phyloP scores from a whole-genome alignment of 441 rosid genomes.

The Croton laevigatus region DNA sequence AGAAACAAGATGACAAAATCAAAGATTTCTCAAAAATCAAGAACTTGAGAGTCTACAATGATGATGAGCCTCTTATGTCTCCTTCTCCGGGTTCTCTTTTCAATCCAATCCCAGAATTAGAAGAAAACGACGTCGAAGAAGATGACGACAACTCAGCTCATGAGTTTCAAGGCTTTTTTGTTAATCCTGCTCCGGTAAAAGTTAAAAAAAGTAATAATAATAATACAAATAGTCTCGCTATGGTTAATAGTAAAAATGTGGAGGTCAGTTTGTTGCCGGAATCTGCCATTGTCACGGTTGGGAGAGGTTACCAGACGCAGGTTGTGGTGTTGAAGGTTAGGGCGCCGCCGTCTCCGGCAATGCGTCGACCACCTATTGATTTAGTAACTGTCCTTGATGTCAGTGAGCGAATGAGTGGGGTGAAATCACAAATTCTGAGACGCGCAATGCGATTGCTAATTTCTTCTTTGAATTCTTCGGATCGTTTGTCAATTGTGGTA shows the following conservation, averaged over 20 bases:
- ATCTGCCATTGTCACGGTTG: conserved; percentile 60
- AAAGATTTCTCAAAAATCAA: conserved; percentile 31
- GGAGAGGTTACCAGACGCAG: conserved; percentile 49
- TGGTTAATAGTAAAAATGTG: conserved; percentile 29
- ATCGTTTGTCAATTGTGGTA: conserved; percentile 80
- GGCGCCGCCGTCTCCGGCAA: conserved; percentile 41
- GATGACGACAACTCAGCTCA: conserved; percentile 27
- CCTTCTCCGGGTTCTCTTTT: conserved; percentile 55
- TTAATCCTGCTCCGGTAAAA: conserved; percentile 17
- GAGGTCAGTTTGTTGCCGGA: conserved; percentile 53
- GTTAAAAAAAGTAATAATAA: too few relatives aligned
- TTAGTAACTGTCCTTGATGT: conserved; percentile 72
- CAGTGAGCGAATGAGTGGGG: conserved; percentile 44
- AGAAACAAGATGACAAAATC: conserved; percentile 19
- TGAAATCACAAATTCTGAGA: conserved; percentile 49
- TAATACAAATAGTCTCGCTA: neutral
- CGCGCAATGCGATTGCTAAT: conserved; percentile 58
- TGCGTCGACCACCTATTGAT: conserved; percentile 60
- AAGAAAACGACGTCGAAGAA: conserved; percentile 48
- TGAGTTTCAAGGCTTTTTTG: conserved; percentile 62
- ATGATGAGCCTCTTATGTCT: conserved; percentile 76
- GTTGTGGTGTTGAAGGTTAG: conserved; percentile 58
- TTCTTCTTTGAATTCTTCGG: conserved; percentile 56
- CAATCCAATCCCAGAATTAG: conserved; percentile 72
- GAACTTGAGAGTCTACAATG: conserved; percentile 59